phyloP scores from a whole-genome alignment of 2,329 filamentous ascomycete genomes.

The Penicillium sp. region DNA sequence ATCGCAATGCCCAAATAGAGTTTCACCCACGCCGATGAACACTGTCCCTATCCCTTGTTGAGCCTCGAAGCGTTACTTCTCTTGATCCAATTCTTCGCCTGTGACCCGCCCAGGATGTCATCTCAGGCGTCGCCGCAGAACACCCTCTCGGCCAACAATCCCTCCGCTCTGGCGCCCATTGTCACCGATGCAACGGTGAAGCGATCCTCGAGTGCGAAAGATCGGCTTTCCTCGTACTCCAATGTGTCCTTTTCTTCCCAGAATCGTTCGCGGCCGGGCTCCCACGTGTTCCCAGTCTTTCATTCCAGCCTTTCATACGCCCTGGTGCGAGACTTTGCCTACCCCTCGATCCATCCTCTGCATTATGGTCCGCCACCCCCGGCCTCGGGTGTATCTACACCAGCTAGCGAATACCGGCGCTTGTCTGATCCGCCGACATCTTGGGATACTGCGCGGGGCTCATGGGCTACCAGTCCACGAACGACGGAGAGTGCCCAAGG shows the following conservation, averaged over 20 bases:
- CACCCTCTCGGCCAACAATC: slow-evolving; percentile 23
- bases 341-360: slow-evolving; percentile 71
- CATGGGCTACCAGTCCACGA: slow-evolving; percentile 51
- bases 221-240: slow-evolving; percentile 79
- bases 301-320: slow-evolving; percentile 81
- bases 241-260: slow-evolving; percentile 54
- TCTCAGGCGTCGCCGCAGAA: slow-evolving; percentile 29
- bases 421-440: slow-evolving; percentile 70
- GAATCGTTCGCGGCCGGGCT: slow-evolving; percentile 67
- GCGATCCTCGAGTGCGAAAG: slow-evolving; percentile 72
- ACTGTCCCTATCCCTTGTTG: slow-evolving; percentile 15
- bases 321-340: slow-evolving; percentile 94
- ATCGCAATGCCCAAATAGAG: slow-evolving; percentile 36
- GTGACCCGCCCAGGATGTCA: slow-evolving; percentile 31
- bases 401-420: slow-evolving; percentile 69
- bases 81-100: slow-evolving; percentile 12
- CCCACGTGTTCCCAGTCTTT: slow-evolving; percentile 75
- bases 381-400: slow-evolving; percentile 75
- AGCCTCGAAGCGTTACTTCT: slow-evolving; percentile 19
- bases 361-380: slow-evolving; percentile 88
- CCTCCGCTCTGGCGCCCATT: slow-evolving; percentile 43
- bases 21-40: slow-evolving; percentile 23
- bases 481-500: slow-evolving; percentile 43
- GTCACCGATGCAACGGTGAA: slow-evolving; percentile 50
- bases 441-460: slow-evolving; percentile 63